A percentile compares a stretch with the other conserved stretches of the same genome.
Evolutionary conservation across 768 basidiomycete genomes (phyloP).

Genomic region (Auricularia auricula-judae): DNA sequence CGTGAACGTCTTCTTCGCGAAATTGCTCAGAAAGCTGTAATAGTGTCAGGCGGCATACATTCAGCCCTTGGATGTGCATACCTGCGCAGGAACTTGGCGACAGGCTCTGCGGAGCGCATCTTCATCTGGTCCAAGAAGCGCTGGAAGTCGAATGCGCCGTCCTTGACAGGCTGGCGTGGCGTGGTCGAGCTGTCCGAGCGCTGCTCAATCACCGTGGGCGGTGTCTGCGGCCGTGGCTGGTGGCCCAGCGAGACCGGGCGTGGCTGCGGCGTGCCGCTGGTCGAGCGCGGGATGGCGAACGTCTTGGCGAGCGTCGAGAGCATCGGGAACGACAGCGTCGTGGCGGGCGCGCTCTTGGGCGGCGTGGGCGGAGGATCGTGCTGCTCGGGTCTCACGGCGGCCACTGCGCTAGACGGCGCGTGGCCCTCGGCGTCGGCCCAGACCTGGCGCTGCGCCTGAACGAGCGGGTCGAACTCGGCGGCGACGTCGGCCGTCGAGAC

Average conservation of each 20-base stretch:
- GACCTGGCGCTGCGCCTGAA: slow-evolving; percentile 44
- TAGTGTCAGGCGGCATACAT: not conserved
- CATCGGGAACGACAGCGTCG: not conserved
- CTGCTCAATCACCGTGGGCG: not conserved
- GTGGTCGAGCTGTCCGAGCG: not conserved
- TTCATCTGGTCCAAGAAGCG: slow-evolving; percentile 94
- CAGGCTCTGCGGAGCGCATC: slow-evolving; percentile 73
- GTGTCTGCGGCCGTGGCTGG: not conserved
- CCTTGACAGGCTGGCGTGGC: not conserved
- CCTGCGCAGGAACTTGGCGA: slow-evolving; percentile 94
- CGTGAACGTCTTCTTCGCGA: slow-evolving; percentile 83
- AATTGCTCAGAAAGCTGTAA: slow-evolving; percentile 81
- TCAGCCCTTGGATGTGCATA: slow-evolving; percentile 25
- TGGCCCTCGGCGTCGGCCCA: slow-evolving; percentile 56
- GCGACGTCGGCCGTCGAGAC: not conserved
- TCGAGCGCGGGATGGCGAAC: slow-evolving; percentile 52
- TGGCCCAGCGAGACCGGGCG: slow-evolving; percentile 1
- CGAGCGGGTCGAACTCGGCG: slow-evolving; percentile 57
- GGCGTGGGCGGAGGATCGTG: not conserved
- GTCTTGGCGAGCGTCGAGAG: slow-evolving; percentile 22
- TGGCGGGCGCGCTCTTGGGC: slow-evolving; percentile 20
- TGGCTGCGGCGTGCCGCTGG: slow-evolving; percentile 26
- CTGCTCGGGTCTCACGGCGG: not conserved
- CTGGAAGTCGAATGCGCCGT: slow-evolving; percentile 72
- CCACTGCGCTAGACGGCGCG: slow-evolving; percentile 29